Conservation (phyloP, 2,329 filamentous ascomycete genomes). For the Botrytis deweyae region DNA sequence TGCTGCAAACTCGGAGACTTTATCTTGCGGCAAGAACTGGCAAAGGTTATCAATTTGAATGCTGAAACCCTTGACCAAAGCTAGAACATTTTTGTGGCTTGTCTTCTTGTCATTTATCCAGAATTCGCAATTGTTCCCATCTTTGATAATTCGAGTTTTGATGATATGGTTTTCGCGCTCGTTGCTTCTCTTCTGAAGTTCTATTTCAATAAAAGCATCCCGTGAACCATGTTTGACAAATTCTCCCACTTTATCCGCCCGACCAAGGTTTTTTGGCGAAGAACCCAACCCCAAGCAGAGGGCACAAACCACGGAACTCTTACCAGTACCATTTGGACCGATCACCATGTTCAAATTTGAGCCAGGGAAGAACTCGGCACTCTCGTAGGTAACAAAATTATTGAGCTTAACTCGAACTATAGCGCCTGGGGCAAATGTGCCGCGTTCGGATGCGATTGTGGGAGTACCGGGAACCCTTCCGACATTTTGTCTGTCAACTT, state of each 20-base stretch:
- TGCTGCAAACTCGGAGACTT: conserved; percentile 89
- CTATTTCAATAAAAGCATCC: conserved; percentile 83
- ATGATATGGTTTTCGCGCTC: conserved; percentile 69
- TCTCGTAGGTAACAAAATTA: conserved; percentile 94
- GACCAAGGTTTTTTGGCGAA: conserved; percentile 76
- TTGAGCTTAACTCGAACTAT: conserved; percentile 83
- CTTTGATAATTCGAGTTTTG: conserved; percentile 71
- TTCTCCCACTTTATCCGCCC: conserved; percentile 79
- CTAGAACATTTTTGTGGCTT: conserved; percentile 63
- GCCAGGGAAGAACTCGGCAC: conserved; percentile 85
- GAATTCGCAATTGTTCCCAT: conserved; percentile 80
- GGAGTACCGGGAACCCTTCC: neutral
- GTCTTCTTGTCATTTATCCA: conserved; percentile 67
- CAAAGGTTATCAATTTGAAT: conserved; percentile 98
- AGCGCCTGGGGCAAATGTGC: conserved; percentile 60
- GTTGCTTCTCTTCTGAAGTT: conserved; percentile 66
- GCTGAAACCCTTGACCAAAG: conserved; percentile 67
- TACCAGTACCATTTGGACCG: conserved; percentile 96
- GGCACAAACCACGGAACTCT: conserved; percentile 95
- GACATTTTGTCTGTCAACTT: conserved; percentile 5
- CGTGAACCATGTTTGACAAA: conserved; percentile 89
- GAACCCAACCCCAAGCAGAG: conserved; percentile 92
- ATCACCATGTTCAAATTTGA: conserved; percentile 98
- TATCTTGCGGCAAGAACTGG: conserved; percentile 94
- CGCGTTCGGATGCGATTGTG: neutral